Percentiles rank a stretch among this genome's conserved stretches.
Evolutionary conservation across 208 protist species (phyloP).

Genomic region (Wallacemonas rigidus): DNA sequence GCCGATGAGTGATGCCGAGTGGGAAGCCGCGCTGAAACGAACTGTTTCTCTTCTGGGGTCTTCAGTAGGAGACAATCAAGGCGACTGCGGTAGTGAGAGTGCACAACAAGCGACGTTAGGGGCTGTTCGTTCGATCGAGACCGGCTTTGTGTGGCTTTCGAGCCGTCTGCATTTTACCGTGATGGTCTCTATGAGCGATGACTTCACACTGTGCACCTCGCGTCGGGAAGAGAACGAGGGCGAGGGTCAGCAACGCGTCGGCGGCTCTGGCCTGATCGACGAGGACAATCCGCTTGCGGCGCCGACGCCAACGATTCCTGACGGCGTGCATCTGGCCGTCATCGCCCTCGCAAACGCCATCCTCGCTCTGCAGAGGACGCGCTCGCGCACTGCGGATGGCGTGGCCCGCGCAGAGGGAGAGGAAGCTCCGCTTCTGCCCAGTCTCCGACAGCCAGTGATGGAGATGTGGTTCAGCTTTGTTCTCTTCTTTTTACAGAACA

Average conservation of each 20-base stretch:
- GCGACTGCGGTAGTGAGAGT: no score
- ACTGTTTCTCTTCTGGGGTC: background rate
- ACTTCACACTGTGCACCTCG: background rate
- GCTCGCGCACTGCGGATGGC: background rate
- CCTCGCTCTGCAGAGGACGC: conserved; percentile 21
- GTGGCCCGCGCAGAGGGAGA: background rate
- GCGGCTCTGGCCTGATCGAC: background rate
- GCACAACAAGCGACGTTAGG: background rate
- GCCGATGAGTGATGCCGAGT: background rate
- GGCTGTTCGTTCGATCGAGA: background rate
- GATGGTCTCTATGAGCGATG: background rate
- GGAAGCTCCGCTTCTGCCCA: background rate
- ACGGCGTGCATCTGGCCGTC: conserved; percentile 25
- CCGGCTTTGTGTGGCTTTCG: conserved; percentile 4
- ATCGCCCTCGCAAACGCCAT: conserved; percentile 31
- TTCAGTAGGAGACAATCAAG: no score
- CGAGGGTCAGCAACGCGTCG: background rate
- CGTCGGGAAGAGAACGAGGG: background rate
- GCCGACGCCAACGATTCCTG: conserved; percentile 21
- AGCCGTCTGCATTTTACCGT: conserved; percentile 1
- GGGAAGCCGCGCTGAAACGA: background rate
- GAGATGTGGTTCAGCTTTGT: conserved; percentile 67
- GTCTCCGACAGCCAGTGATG: background rate
- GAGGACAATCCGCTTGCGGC: conserved; percentile 15
- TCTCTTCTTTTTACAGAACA: conserved; percentile 73